A percentile compares a stretch with the other conserved stretches of the same genome.
Conservation (phyloP, 176 grass and related monocot species). For the Ensete glaucum region DNA sequence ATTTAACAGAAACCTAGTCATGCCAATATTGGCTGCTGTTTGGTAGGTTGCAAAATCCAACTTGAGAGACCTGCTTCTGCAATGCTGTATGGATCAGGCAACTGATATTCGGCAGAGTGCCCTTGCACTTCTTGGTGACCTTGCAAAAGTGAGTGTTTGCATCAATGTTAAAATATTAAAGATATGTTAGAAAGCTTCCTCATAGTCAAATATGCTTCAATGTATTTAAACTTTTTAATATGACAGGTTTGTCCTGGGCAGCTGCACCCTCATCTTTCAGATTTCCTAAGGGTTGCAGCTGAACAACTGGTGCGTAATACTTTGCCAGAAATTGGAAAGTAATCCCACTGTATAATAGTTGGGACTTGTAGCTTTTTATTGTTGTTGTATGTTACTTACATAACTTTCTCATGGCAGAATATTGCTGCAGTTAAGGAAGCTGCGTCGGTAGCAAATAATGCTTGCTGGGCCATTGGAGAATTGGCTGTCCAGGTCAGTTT, state of each 20-base stretch:
- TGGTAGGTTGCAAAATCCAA: slow-evolving; percentile 69
- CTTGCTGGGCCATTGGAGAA: slow-evolving; percentile 98
- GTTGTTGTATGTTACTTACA: slow-evolving; percentile 16
- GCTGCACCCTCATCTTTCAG: slow-evolving; percentile 61
- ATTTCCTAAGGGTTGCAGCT: slow-evolving; percentile 84
- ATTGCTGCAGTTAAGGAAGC: slow-evolving; percentile 70
- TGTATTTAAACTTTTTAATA: slow-evolving; percentile 10
- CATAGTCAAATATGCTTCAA: neutral
- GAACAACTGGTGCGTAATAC: slow-evolving; percentile 71
- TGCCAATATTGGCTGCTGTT: neutral
- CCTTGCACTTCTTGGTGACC: slow-evolving; percentile 89
- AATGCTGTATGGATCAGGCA: slow-evolving; percentile 84
- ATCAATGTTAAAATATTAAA: neutral
- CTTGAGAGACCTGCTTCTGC: slow-evolving; percentile 82
- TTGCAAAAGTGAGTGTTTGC: slow-evolving; percentile 62
- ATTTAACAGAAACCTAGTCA: neutral
- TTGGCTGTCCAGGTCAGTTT: slow-evolving; percentile 73
- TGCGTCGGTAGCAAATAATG: slow-evolving; percentile 91
- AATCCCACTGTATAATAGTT: neutral
- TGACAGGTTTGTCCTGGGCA: slow-evolving; percentile 86
- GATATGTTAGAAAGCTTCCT: slow-evolving; percentile 1
- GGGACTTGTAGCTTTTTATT: no score
- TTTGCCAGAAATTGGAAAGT: neutral
- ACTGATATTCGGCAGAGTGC: slow-evolving; percentile 94
- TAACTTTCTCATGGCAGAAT: slow-evolving; percentile 35